A percentile compares a stretch with the other conserved stretches of the same genome.
phyloP scores from a whole-genome alignment of 208 protist genomes.

The Jaenimonas drosophilae region DNA sequence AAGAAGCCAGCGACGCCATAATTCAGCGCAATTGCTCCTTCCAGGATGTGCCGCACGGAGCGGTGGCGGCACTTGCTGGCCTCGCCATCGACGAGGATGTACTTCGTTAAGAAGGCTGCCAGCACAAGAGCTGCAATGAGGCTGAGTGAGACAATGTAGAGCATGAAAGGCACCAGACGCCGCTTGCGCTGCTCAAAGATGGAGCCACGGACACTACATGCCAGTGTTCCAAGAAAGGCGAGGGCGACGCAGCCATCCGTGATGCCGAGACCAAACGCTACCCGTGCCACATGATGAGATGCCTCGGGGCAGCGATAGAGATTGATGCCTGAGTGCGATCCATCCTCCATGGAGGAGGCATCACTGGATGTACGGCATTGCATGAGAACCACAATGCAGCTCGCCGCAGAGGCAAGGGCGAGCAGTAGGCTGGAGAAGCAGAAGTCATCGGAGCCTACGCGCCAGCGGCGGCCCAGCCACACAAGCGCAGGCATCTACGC shows the following conservation, averaged over 20 bases:
- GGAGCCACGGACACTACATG: constrained; percentile 38
- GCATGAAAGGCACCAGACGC: constrained; percentile 24
- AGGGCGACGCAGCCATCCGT: constrained; percentile 18
- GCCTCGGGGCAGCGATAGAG: constrained; percentile 11
- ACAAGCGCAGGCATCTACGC: constrained; percentile 52
- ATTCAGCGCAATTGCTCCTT: constrained; percentile 22
- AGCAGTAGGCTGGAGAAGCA: constrained; percentile 35
- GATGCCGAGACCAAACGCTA: constrained; percentile 23
- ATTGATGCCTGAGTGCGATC: background rate
- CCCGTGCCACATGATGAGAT: constrained; percentile 2
- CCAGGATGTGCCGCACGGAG: constrained; percentile 17
- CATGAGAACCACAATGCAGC: constrained; percentile 22
- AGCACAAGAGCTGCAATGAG: constrained; percentile 20
- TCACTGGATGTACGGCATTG: background rate
- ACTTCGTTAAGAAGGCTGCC: constrained; percentile 15
- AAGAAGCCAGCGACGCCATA: constrained; percentile 18
- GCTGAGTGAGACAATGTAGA: constrained; percentile 32
- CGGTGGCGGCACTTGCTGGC: constrained; percentile 6
- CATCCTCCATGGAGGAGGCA: background rate
- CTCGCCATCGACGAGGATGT: constrained; percentile 27
- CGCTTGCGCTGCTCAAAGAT: constrained; percentile 69
- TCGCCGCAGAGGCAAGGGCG: background rate
- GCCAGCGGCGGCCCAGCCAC: constrained; percentile 70
- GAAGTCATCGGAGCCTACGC: constrained; percentile 67
- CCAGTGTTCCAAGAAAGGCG: constrained; percentile 22